phyloP scores from a whole-genome alignment of 192 early-diverging fungal species.

The Pilobolus umbonatus region DNA sequence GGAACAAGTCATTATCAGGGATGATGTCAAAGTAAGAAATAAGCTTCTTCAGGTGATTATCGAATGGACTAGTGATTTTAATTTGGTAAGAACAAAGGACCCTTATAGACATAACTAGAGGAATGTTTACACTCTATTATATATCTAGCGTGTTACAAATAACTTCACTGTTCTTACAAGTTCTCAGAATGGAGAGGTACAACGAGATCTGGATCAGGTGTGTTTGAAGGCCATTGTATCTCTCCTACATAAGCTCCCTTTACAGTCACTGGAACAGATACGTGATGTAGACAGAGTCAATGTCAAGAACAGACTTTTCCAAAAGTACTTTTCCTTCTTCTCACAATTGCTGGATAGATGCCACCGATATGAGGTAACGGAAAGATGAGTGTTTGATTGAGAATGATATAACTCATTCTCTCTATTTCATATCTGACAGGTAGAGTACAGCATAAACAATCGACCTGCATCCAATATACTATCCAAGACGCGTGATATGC shows the following conservation, averaged over 20 bases:
- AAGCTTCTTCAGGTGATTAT: conserved; percentile 59
- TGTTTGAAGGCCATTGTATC: conserved; percentile 66
- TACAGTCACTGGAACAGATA: conserved; percentile 55
- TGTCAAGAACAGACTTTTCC: conserved; percentile 57
- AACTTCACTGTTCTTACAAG: neutral
- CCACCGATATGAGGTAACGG: conserved; percentile 44
- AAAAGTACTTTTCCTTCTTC: conserved; percentile 69
- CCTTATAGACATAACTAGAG: neutral
- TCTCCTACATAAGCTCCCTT: conserved; percentile 62
- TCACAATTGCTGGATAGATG: conserved; percentile 62
- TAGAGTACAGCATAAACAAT: neutral
- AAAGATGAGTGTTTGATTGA: neutral
- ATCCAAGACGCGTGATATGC: neutral
- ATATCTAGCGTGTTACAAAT: neutral
- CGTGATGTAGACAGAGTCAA: conserved; percentile 47
- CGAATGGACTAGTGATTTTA: conserved; percentile 67
- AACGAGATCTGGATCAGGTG: conserved; percentile 69
- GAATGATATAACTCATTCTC: neutral
- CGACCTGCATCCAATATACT: neutral
- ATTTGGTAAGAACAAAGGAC: conserved; percentile 30
- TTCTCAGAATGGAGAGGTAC: conserved; percentile 50
- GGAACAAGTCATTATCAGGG: conserved; percentile 59
- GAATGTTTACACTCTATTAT: neutral
- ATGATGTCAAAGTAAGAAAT: conserved; percentile 66
- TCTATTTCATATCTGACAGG: neutral